phyloP scores from a whole-genome alignment of 139 green algal species.

The Medakamo hakoo region DNA sequence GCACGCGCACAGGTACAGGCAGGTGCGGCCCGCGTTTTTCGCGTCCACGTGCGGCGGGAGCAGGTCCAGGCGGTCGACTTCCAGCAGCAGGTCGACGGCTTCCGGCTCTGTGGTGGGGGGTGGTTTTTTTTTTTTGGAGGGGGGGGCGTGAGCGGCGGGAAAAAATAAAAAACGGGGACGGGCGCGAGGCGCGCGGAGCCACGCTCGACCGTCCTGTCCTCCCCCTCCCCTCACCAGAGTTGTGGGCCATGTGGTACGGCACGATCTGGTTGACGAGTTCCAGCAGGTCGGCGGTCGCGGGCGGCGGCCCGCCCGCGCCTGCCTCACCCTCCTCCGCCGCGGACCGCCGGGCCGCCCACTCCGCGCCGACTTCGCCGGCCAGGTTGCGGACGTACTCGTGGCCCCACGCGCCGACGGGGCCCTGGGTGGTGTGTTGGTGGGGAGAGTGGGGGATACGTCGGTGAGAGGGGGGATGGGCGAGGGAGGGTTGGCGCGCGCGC shows the following conservation, averaged over 20 bases:
- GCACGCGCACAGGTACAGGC: constrained; percentile 84
- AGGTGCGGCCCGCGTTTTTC: constrained; percentile 59
- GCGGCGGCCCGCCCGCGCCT: not conserved
- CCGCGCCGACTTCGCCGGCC: constrained; percentile 67
- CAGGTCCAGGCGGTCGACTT: constrained; percentile 75
- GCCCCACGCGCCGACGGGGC: constrained; percentile 57
- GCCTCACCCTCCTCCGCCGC: constrained; percentile 19
- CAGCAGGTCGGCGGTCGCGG: constrained; percentile 59
- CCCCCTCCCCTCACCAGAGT: constrained; percentile 32
- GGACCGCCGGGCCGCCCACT: constrained; percentile 39
- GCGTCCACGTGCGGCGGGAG: constrained; percentile 65
- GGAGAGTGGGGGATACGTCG: not conserved
- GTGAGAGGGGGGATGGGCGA: not conserved
- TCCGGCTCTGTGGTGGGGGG: constrained; percentile 64
- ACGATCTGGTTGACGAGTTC: constrained; percentile 80
- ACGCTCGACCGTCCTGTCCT: not conserved
- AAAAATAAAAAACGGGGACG: not conserved
- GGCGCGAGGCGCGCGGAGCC: not conserved
- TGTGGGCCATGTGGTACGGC: constrained; percentile 94
- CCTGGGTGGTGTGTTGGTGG: not conserved
- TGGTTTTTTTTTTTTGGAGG: no score
- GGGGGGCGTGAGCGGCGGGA: no score
- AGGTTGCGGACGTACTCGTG: constrained; percentile 95
- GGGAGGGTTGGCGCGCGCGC: no score
- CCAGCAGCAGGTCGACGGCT: constrained; percentile 94